Evolutionary conservation across 176 grass and related monocot species (phyloP), one percentile per base, ranked within the genome.

Genomic region (Rhipidocladum racemiflorum): DNA sequence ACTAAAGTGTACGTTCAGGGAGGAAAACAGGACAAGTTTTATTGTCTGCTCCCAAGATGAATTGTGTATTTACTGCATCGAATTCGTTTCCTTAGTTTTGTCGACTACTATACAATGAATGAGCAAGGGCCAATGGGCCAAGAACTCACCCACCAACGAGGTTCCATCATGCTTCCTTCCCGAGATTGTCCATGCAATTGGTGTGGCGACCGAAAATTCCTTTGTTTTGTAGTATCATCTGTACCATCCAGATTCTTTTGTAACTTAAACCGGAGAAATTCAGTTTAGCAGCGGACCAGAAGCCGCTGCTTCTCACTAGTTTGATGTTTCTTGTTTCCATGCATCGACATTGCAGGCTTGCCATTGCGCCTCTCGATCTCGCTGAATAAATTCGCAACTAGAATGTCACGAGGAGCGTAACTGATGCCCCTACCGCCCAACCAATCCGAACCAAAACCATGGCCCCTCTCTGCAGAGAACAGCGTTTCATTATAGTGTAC

Each of bases 11-110:
- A 24, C n/a, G 9, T 27, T 73, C 25, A 17, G 15, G 25, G 15
- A 46, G 60, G 9, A 27, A 42, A 78, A 20, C 2, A 20, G 0
- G 83, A 86, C 84, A 86, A 78, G 35, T 86, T 83, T 74, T 86
- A 86, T 86, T 86, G 88, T 90, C 79, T 74, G 60, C 24, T 78
- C 57, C 65, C 61, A 24, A 54, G 48, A 25, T 11, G 30, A 40
- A 16, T 23, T 65, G 12, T 85, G 35, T 81, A 75, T 89, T 60
- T 85, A 84, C 20, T 0, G 14, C 6, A 3, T 69, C 14, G 30
- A 45, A 36, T 75, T 69, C 32, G 3, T 38, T 78, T 64, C 9
- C 1, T 34, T 9, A 30, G 34, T 54, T 80, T 50, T 51, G 53
- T 68, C 40, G 44, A 69, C 68, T 51, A 48, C 13, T 73, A 61